Base-by-base conservation (phyloP, 208 protist species). In the Leptomonas seymouri region DNA sequence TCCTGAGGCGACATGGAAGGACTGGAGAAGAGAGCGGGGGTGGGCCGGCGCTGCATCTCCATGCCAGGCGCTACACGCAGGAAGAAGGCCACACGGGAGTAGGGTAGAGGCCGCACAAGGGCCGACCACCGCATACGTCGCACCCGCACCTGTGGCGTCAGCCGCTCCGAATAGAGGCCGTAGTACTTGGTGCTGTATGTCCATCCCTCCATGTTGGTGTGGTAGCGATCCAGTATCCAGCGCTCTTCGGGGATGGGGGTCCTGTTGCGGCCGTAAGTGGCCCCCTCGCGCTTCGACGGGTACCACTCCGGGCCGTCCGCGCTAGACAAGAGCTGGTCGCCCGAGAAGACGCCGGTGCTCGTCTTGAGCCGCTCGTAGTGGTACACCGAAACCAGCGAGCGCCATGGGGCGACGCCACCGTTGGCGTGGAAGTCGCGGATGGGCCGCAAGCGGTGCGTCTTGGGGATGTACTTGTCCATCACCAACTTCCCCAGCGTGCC, bases 121-220 rank as follows among this genome's bases (percentile, higher is more conserved):
- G 80, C 81, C 44, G 86, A 81, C 87, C 87, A 95, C 23, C 84
- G 85, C 75, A 85, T 81, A 3, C 90, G 81, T n/a, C 90, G 85
- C 48, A 90, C 65, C 23, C 80, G 78, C 66, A 82, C 76, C 21
- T 74, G 57, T 14, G 23, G 16, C 0, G 77, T 82, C 55, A 82
- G 50, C 18, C 55, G 77, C 34, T 62, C 67, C 3, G 74, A 80
- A 76, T 92, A 95, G 28, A 67, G 48, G 16, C 87, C 84, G 81
- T 92, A 85, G 75, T 93, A 93, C 55, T 82, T 81, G 46, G 66
- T 76, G 64, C 78, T 84, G 79, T 86, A 96, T 31, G 79, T 84
- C 90, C 90, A 96, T 5, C 90, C 90, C 50, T 88, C 71, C 65
- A 91, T 86, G 74, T 76, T 91, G 14, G 88, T 87, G 25, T 86